A percentile compares a stretch with the other conserved stretches of the same genome.
Conservation (phyloP, 1,284 basidiomycete genomes). For the Ganoderma leucocontextum region DNA sequence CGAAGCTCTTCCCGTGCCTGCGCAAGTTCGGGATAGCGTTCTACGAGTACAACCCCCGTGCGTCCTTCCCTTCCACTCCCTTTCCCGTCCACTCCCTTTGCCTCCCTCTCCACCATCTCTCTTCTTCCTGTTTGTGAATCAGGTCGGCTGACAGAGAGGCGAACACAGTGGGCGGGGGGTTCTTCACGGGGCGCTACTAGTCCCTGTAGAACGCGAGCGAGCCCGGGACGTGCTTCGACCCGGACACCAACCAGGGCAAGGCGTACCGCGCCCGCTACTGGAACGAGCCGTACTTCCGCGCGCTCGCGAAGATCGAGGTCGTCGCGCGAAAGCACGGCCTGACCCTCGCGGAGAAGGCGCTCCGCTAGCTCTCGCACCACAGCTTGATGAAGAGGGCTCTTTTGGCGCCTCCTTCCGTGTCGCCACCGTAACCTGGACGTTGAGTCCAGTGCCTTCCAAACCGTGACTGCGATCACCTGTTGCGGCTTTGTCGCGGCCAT, state of each 20-base stretch:
- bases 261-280: slow-evolving; percentile 48
- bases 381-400: slow-evolving; percentile 47
- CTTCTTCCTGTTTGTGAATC: not conserved
- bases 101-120: no score
- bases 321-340: slow-evolving; percentile 51
- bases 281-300: slow-evolving; percentile 59
- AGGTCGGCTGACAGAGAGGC: slow-evolving; percentile 33
- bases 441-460: no score
- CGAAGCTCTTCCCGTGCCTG: slow-evolving; percentile 69
- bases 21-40: slow-evolving; percentile 68
- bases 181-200: slow-evolving; percentile 40
- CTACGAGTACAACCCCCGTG: slow-evolving; percentile 63
- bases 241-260: slow-evolving; percentile 42
- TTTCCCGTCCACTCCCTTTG: not conserved
- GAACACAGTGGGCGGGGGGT: slow-evolving; percentile 45
- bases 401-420: no score
- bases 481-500: no score
- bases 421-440: no score
- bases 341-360: slow-evolving; percentile 56
- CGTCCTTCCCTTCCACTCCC: slow-evolving; percentile 8
- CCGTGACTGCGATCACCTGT: no score
- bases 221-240: slow-evolving; percentile 50
- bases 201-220: slow-evolving; percentile 42
- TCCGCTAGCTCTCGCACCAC: slow-evolving; percentile 67
- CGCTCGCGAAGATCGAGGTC: slow-evolving; percentile 48